Evolutionary conservation across 2,329 filamentous ascomycete genomes (phyloP), one percentile per base, ranked within the genome.

Genomic region (Chaetomiaceae sp.): DNA sequence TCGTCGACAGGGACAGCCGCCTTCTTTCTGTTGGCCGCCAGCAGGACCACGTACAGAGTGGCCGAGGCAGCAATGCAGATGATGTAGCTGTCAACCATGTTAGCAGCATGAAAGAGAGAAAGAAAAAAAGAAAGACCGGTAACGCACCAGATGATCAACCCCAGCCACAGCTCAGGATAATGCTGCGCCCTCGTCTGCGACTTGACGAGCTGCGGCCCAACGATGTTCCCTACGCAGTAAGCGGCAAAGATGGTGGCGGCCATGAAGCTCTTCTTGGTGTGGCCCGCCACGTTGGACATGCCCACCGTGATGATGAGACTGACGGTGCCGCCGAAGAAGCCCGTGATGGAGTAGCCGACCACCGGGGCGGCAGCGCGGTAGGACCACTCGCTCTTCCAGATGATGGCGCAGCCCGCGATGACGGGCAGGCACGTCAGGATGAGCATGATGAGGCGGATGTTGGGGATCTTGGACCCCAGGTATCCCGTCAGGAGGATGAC

Each of bases 191-290:
- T 29, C 1, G 82, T 84, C 67, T 86, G 73, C n/a, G 78, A 83
- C 61, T 80, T 81, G 37, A 90, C 79, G 36, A 90, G 72, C 68
- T 88, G 85, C 3, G 87, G 87, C 0, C 87, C 87, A 22, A 90
- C 82, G 47, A 91, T 90, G 61, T 90, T 90, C 1, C 87, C 78
- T 3, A 90, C 82, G 51, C 85, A 88, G 64, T 90, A 90, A 0
- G 84, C 85, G 0, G 88, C 84, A 58, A 90, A 91, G 1, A 88
- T 85, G 0, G 83, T 83, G 0, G 84, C 83, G 0, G 87, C 84
- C 76, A 87, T 89, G 62, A 87, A 84, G 58, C 83, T 87, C 74
- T 90, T 90, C 72, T 91, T 91, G 0, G 87, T 90, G 22, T 87
- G 80, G 0, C 88, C 87, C 0, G 87, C 86, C 0, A 90, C 85